A percentile compares a stretch with the other conserved stretches of the same genome.
Conservation (phyloP, 2,329 filamentous ascomycete species). For the Fusarium drepaniforme region DNA sequence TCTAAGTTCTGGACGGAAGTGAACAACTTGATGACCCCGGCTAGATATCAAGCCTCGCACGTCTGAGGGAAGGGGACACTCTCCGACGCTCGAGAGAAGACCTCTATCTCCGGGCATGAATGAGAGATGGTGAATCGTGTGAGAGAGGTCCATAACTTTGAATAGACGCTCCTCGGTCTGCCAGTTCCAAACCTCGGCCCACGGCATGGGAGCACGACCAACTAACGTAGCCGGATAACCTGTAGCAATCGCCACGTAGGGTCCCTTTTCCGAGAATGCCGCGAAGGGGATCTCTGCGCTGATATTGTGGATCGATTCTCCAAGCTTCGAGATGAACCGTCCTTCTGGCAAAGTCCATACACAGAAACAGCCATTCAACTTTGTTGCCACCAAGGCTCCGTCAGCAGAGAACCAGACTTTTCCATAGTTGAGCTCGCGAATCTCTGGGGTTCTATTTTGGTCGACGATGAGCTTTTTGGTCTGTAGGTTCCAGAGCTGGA, state of each 20-base stretch:
- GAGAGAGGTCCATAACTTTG: background rate
- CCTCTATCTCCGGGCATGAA: background rate
- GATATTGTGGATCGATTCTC: background rate
- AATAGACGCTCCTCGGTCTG: background rate
- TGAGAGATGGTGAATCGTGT: background rate
- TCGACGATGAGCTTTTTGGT: background rate
- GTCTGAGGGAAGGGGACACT: background rate
- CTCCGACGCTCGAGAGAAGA: background rate
- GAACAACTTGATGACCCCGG: background rate
- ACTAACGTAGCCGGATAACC: background rate
- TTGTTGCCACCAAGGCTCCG: background rate
- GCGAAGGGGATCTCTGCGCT: background rate
- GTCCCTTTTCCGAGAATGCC: background rate
- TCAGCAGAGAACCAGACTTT: background rate
- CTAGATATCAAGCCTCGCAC: background rate
- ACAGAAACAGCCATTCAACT: background rate
- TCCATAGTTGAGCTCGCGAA: background rate
- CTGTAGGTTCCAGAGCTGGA: background rate
- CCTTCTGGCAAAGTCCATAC: background rate
- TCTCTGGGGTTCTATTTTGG: background rate
- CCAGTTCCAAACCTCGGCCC: background rate
- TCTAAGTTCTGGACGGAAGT: background rate
- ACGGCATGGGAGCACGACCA: background rate
- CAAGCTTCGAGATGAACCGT: background rate
- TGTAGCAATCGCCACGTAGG: background rate